Conservation (phyloP, 495 filamentous ascomycete species). For the Penicillium cataractarum region DNA sequence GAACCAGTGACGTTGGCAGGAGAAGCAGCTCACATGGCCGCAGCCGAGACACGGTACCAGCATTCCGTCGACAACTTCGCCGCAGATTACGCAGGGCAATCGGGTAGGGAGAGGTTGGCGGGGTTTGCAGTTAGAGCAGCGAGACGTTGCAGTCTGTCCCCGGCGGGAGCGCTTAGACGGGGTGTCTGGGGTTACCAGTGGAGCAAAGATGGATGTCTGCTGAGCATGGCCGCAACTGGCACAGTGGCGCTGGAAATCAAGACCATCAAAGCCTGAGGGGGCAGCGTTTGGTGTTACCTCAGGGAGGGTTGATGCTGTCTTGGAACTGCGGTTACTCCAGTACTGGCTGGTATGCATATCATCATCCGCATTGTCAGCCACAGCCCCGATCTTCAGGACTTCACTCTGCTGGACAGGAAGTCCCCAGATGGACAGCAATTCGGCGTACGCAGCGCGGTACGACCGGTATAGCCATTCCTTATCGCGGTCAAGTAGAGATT, state of each 20-base stretch:
- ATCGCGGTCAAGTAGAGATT: constrained; percentile 69
- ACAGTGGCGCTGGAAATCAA: constrained; percentile 52
- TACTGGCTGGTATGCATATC: constrained; percentile 26
- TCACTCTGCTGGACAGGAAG: constrained; percentile 74
- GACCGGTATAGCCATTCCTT: constrained; percentile 62
- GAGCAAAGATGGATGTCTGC: constrained; percentile 45
- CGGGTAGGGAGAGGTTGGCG: constrained; percentile 44
- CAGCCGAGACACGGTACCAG: constrained; percentile 55
- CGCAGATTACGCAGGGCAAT: constrained; percentile 52
- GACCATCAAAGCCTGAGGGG: constrained; percentile 23
- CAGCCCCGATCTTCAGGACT: constrained; percentile 72
- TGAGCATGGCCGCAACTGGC: constrained; percentile 45
- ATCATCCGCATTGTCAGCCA: constrained; percentile 18
- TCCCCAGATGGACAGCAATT: constrained; percentile 82
- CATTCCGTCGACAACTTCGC: constrained; percentile 51
- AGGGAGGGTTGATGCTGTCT: constrained; percentile 28
- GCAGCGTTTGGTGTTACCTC: constrained; percentile 14
- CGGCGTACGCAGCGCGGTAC: constrained; percentile 80
- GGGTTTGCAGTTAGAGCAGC: constrained; percentile 43
- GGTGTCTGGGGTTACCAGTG: constrained; percentile 24
- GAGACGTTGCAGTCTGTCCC: constrained; percentile 18
- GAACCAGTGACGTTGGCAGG: constrained; percentile 51
- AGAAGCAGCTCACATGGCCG: constrained; percentile 55
- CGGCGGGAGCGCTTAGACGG: constrained; percentile 26
- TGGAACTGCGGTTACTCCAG: constrained; percentile 29